Evolutionary conservation across 352 stramenopile genomes (phyloP).

Genomic region (Pythium guiyangense): DNA sequence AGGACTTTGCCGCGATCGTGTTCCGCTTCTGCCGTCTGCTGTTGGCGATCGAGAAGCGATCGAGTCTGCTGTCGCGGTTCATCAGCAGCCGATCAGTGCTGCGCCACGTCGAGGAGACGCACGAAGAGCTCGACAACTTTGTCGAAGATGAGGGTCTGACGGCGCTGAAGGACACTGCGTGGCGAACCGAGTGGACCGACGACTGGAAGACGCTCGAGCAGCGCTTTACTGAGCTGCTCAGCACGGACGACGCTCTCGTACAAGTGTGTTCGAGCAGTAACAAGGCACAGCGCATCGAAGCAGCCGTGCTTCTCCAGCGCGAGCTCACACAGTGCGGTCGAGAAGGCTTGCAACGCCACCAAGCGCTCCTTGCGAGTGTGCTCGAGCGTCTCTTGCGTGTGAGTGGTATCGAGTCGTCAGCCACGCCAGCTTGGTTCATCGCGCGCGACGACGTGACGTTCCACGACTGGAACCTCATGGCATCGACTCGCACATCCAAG

Average conservation of each 20-base stretch:
- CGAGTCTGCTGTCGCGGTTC: no score
- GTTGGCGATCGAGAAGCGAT: not conserved
- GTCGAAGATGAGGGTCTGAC: no score
- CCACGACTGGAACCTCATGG: not conserved
- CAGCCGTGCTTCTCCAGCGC: not conserved
- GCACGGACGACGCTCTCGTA: no score
- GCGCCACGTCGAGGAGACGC: not conserved
- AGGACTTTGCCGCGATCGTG: not conserved
- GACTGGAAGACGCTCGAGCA: not conserved
- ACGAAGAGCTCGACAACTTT: conserved; percentile 3
- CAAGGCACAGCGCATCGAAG: not conserved
- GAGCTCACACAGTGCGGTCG: not conserved
- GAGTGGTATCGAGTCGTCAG: not conserved
- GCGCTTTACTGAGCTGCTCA: not conserved
- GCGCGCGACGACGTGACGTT: no score
- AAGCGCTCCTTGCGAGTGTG: not conserved
- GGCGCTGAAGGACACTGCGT: not conserved
- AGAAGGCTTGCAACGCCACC: not conserved
- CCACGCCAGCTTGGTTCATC: not conserved
- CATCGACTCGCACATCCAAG: not conserved
- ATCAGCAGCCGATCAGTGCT: not conserved
- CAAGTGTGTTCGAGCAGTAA: no score
- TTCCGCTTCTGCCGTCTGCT: not conserved
- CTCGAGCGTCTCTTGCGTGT: not conserved
- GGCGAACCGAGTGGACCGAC: not conserved